phyloP scores from a whole-genome alignment of 1,284 basidiomycete genomes.

The Taiwanofungus camphoratus region DNA sequence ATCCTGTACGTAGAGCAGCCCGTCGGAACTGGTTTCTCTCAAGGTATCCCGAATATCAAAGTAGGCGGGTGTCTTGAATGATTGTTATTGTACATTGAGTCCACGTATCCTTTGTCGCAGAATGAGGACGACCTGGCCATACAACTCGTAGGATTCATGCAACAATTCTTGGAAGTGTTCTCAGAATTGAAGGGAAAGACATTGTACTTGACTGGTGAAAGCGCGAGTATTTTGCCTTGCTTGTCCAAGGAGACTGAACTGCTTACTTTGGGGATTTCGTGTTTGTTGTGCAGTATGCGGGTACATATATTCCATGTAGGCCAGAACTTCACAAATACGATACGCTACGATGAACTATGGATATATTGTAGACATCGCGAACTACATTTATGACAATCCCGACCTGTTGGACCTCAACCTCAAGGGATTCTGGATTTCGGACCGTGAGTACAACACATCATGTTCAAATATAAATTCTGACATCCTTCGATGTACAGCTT shows the following conservation, averaged over 20 bases:
- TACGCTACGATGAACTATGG: too few relatives aligned
- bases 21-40: conserved; percentile 76
- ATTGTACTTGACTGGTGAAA: conserved; percentile 64
- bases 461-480: neutral
- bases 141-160: conserved; percentile 62
- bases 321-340: too few relatives aligned
- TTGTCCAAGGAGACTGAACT: neutral
- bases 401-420: conserved; percentile 46
- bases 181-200: conserved; percentile 66
- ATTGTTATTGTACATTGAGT: conserved; percentile 14
- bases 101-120: conserved; percentile 26
- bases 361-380: conserved; percentile 55
- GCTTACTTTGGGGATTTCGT: neutral
- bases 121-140: conserved; percentile 62
- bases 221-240: conserved; percentile 39
- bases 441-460: conserved; percentile 43
- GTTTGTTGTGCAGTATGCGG: conserved; percentile 44
- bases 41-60: conserved; percentile 60
- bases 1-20: conserved; percentile 84
- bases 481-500: conserved; percentile 31
- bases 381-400: conserved; percentile 63
- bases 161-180: conserved; percentile 73
- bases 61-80: conserved; percentile 27
- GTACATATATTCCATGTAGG: conserved; percentile 55
- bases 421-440: conserved; percentile 67